These are phyloP conservation scores for barley (Hordeum vulgare) DNA, from an alignment of 176 grass and related monocot species.

Conservation along the genomic window MorexV3_pseudomolecules_assembly NC_058520.1:450491538-450492037, in stretches of 20 bases:
- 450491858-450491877: background rate
- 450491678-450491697: too few species aligned
- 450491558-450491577: background rate
- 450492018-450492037: background rate
- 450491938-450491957: background rate
- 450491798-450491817: background rate
- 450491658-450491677: background rate
- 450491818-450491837: background rate
- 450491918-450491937: background rate
- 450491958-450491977: background rate
- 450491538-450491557: background rate
- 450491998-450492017: background rate
- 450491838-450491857: constrained; percentile 25
- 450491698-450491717: background rate
- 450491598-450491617: background rate
- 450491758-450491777: constrained; percentile 10
- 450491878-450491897: background rate
- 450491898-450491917: background rate
- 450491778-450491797: background rate
- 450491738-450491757: background rate
- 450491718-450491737: background rate
- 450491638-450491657: background rate
- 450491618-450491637: constrained; percentile 33
- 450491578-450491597: constrained; percentile 12
- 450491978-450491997: constrained; percentile 6